These are phyloP conservation scores for Lotmaria passim DNA, from an alignment of 208 protist genomes.

Conservation along the genomic window DNA sequence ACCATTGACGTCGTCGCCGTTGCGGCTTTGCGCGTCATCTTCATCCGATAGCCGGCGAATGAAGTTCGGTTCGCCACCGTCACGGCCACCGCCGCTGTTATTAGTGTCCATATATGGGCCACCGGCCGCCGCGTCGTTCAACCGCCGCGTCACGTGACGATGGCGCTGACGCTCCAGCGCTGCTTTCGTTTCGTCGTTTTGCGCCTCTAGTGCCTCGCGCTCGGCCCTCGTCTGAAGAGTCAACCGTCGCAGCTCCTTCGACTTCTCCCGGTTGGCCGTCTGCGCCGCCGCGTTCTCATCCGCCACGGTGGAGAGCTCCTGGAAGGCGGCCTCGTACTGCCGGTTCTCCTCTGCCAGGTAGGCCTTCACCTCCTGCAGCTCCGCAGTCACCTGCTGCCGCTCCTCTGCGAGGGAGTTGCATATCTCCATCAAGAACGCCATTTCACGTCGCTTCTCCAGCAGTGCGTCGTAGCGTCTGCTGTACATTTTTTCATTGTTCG, in stretches of 20 bases:
- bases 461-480: conserved; percentile 82
- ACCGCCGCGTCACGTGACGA: neutral
- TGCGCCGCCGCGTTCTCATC: conserved; percentile 55
- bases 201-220: conserved; percentile 45
- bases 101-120: too few relatives aligned
- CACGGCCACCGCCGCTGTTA: neutral
- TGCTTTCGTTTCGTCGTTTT: conserved; percentile 26
- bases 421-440: conserved; percentile 93
- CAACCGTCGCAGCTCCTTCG: conserved; percentile 50
- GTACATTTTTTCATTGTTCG: conserved; percentile 90
- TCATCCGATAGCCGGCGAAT: neutral
- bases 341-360: conserved; percentile 48
- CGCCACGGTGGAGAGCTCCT: conserved; percentile 73
- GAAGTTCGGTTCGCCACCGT: conserved; percentile 2
- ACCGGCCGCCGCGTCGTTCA: too few relatives aligned
- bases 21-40: neutral
- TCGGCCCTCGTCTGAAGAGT: conserved; percentile 40
- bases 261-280: conserved; percentile 46
- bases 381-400: conserved; percentile 55
- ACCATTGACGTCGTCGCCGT: neutral
- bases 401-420: conserved; percentile 90
- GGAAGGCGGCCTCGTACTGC: conserved; percentile 72
- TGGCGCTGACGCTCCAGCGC: conserved; percentile 17
- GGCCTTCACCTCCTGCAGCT: conserved; percentile 48
- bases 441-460: conserved; percentile 89